Evolutionary conservation across 768 basidiomycete species (phyloP), one percentile per base, ranked within the genome.

Genomic region (Mycena epipterygia): DNA sequence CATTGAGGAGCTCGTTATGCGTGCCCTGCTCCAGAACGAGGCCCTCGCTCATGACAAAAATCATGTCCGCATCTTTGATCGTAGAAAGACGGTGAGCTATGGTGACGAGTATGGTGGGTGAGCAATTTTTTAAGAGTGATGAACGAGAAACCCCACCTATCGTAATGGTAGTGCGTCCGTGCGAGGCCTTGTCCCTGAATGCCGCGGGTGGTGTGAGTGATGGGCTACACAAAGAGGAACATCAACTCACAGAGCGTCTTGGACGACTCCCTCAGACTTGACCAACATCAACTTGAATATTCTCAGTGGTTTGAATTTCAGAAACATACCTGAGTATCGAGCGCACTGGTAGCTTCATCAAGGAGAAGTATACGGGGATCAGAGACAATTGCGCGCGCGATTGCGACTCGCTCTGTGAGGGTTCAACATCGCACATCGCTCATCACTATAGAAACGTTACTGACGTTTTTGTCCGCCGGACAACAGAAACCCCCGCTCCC

Each of bases 31-130:
- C 95, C 57, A 97, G 81, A 58, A 96, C 89, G 41, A 89, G 83
- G 2, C 95, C 95, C 4, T 91, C 91, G 53, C 95, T 95, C 93
- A 97, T 95, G 73, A 97, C 95, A 76, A 92, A 92, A 68, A 95
- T 95, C 62, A 89, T 81, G 80, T 95, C 87, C 2, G 95, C 95
- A 76, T 93, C 91, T 82, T 92, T 94, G 85, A 96, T 92, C 16
- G 94, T 95, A 2, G 92, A 93, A 1, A 93, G 85, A 73, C 93
- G 88, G 73, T 93, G 93, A 37, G 94, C 92, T 60, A 94, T 93
- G 11, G 92, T 93, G n/a, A n/a, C n/a, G n/a, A n/a, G n/a, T 37
- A 37, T 37, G 14, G 35, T 37, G 8, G 14, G 8, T 37, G 35
- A 14, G 8, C 35, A 37, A 37, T 7, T 37, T 37, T n/a, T n/a